Evolutionary conservation across 768 basidiomycete genomes (phyloP).

Genomic region (Coprinopsis sp.): DNA sequence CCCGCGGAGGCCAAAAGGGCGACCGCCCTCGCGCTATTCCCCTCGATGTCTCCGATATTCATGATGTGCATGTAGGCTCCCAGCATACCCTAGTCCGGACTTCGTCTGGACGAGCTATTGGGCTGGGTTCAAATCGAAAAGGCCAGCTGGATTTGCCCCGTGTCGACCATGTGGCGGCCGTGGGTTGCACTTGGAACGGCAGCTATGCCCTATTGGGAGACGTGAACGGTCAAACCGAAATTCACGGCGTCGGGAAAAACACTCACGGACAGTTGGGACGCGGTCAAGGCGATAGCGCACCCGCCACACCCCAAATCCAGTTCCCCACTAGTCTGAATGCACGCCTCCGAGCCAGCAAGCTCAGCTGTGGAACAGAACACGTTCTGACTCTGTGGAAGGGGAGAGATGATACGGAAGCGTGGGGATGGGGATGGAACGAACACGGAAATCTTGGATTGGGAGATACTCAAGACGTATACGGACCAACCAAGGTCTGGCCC

Average conservation of each 20-base stretch:
- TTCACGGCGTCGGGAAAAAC: slow-evolving; percentile 50
- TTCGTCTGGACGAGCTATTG: slow-evolving; percentile 44
- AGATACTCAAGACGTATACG: slow-evolving; percentile 45
- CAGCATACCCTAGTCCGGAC: slow-evolving; percentile 52
- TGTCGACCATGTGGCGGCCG: slow-evolving; percentile 21
- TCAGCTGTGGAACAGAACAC: slow-evolving; percentile 87
- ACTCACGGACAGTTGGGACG: slow-evolving; percentile 65
- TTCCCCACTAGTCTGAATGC: slow-evolving; percentile 15
- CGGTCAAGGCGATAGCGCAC: slow-evolving; percentile 15
- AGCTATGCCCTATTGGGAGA: slow-evolving; percentile 45
- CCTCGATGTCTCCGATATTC: slow-evolving; percentile 24
- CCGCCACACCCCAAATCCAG: slow-evolving; percentile 6
- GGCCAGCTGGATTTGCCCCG: slow-evolving; percentile 46
- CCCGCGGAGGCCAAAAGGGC: slow-evolving; percentile 9
- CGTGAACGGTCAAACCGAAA: slow-evolving; percentile 13
- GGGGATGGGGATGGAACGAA: slow-evolving; percentile 98
- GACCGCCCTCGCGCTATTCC: slow-evolving; percentile 33
- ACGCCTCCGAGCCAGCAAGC: slow-evolving; percentile 18
- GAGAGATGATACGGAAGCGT: slow-evolving; percentile 38
- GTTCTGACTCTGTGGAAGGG: slow-evolving; percentile 41
- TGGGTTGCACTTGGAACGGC: slow-evolving; percentile 79
- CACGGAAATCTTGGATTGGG: slow-evolving; percentile 88
- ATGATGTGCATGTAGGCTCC: slow-evolving; percentile 33
- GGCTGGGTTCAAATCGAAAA: slow-evolving; percentile 70
- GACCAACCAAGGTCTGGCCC: slow-evolving; percentile 56